Percentiles rank a stretch among this genome's conserved stretches.
Evolutionary conservation across 2,329 filamentous ascomycete genomes (phyloP).

Genomic region (Canariomyces notabilis): DNA sequence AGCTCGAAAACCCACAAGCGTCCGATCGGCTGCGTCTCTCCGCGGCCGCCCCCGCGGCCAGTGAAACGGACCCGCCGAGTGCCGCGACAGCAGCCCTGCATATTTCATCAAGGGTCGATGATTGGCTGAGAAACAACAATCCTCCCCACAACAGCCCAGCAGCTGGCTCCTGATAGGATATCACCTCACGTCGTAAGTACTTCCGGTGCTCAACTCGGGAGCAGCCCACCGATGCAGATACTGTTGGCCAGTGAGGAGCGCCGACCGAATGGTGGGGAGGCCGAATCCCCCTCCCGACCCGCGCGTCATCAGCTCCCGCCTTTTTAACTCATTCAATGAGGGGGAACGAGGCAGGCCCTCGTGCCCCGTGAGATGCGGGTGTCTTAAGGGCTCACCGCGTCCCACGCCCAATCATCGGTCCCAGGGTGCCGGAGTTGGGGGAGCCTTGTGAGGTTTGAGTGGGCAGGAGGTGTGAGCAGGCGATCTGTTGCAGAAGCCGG

Average conservation of each 20-base stretch:
- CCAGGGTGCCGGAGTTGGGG: background rate
- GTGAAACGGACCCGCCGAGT: conserved; percentile 4
- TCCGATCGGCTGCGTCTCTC: conserved; percentile 13
- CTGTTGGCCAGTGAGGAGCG: conserved; percentile 4
- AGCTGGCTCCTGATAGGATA: background rate
- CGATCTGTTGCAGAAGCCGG: background rate
- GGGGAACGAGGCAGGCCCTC: background rate
- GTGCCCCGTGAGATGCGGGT: background rate
- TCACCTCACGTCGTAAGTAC: background rate
- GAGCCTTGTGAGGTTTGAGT: conserved; percentile 3
- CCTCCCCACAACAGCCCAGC: background rate
- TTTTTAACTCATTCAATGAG: too few species aligned
- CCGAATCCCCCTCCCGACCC: conserved; percentile 10
- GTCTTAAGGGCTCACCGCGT: background rate
- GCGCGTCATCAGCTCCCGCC: conserved; percentile 13
- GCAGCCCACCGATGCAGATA: background rate
- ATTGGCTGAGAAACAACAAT: conserved; percentile 12
- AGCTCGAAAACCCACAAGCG: background rate
- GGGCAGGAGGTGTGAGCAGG: conserved; percentile 1
- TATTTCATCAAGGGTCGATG: conserved; percentile 4
- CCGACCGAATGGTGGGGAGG: conserved; percentile 3
- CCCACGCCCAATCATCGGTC: background rate
- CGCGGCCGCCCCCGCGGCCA: conserved; percentile 4
- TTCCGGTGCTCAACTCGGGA: background rate
- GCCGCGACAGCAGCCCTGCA: conserved; percentile 10